These are phyloP conservation scores for Lipomyces kockii DNA, from an alignment of 805 yeast genomes.

Conservation along the genomic window DNA sequence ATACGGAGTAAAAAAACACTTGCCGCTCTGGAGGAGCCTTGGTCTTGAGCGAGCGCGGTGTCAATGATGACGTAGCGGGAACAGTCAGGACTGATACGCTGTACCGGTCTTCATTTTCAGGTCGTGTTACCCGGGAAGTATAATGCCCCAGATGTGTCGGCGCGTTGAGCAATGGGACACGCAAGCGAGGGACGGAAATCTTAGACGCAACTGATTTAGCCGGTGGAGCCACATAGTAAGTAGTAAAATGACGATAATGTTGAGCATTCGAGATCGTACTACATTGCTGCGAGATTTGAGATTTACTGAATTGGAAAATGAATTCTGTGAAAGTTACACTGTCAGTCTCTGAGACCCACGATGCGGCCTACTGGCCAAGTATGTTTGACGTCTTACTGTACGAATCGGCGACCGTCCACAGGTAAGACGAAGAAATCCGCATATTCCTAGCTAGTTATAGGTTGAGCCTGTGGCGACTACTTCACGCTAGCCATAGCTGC, in stretches of 20 bases:
- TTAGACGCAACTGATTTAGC: background rate
- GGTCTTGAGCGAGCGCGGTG: constrained; percentile 36
- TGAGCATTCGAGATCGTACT: background rate
- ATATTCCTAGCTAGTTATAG: background rate
- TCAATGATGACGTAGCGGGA: constrained; percentile 45
- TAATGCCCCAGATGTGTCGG: constrained; percentile 82
- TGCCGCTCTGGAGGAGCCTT: constrained; percentile 36
- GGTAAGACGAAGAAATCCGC: constrained; percentile 8
- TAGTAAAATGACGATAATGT: background rate
- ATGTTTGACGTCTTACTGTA: constrained; percentile 6
- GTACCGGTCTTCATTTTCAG: constrained; percentile 80
- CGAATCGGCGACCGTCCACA: constrained; percentile 22
- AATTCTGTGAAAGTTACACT: background rate
- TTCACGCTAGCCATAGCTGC: background rate
- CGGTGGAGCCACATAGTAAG: background rate
- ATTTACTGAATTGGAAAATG: constrained; percentile 1
- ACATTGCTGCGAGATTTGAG: background rate
- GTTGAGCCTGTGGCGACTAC: background rate
- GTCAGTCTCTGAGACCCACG: background rate
- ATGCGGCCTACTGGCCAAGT: background rate
- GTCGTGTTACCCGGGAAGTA: constrained; percentile 73
- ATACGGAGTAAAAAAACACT: constrained; percentile 73
- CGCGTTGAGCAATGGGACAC: constrained; percentile 63
- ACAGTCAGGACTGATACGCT: constrained; percentile 64
- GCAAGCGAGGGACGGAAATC: constrained; percentile 32